Evolutionary conservation across 1,139 yeast species (phyloP).

Genomic region (Entelexis paramagnoliae): DNA sequence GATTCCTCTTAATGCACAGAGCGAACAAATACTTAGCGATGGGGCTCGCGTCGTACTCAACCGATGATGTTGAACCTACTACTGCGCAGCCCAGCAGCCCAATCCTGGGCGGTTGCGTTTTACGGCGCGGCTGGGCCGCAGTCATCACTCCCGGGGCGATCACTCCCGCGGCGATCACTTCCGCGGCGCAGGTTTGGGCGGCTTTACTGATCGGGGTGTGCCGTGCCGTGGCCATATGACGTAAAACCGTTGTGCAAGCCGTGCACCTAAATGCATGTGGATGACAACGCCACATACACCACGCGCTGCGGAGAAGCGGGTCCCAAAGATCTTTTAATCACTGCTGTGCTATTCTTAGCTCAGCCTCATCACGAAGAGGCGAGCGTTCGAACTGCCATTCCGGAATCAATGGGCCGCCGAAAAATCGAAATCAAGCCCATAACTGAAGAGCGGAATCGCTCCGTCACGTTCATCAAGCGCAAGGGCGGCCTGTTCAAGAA

Average conservation of each 20-base stretch:
- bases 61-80: too few species aligned
- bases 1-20: too few species aligned
- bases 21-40: too few species aligned
- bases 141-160: too few species aligned
- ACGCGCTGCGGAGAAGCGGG: constrained; percentile 4
- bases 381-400: neutral
- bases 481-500: constrained; percentile 93
- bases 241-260: constrained; percentile 2
- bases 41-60: too few species aligned
- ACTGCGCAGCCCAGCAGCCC: too few species aligned
- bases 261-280: neutral
- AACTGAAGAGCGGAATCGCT: constrained; percentile 74
- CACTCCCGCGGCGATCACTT: too few species aligned
- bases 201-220: neutral
- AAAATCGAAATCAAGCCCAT: constrained; percentile 90
- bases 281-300: constrained; percentile 4
- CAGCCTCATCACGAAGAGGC: neutral
- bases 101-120: too few species aligned
- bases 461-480: constrained; percentile 76
- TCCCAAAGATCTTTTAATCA: neutral
- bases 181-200: neutral
- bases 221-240: neutral
- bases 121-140: too few species aligned
- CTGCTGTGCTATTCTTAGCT: constrained; percentile 6
- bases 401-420: constrained; percentile 73